phyloP scores from a whole-genome alignment of 768 basidiomycete species.

The Amanita jacksonii region DNA sequence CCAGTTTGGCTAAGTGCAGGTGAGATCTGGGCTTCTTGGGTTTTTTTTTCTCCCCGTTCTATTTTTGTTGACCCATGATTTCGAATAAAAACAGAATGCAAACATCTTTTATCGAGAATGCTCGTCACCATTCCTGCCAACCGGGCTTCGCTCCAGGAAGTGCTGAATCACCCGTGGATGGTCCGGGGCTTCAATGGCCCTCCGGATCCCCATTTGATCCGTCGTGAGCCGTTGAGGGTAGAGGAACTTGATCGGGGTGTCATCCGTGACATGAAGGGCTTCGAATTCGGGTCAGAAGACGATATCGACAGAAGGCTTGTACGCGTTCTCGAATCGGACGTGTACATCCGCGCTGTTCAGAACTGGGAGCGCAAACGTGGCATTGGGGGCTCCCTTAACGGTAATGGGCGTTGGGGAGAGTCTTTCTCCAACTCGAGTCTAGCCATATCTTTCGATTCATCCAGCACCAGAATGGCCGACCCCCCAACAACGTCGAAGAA shows the following conservation, averaged over 20 bases:
- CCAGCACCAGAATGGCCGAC: constrained; percentile 30
- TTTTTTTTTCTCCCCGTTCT: background rate
- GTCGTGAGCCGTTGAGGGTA: constrained; percentile 79
- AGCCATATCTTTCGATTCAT: constrained; percentile 53
- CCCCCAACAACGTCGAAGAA: constrained; percentile 45
- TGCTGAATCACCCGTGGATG: constrained; percentile 89
- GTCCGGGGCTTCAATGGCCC: constrained; percentile 73
- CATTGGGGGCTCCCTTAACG: constrained; percentile 22
- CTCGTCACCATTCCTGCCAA: constrained; percentile 86
- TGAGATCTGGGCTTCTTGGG: constrained; percentile 24
- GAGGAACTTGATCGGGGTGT: constrained; percentile 86
- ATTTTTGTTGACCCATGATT: background rate
- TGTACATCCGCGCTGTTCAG: constrained; percentile 62
- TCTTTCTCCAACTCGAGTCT: constrained; percentile 62
- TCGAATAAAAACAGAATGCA: constrained; percentile 63
- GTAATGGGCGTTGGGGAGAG: constrained; percentile 37
- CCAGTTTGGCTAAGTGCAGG: constrained; percentile 94
- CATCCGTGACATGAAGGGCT: constrained; percentile 87
- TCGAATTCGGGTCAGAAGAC: constrained; percentile 88
- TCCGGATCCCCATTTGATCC: constrained; percentile 77
- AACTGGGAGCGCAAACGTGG: constrained; percentile 69
- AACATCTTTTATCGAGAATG: constrained; percentile 88
- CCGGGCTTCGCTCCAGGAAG: constrained; percentile 78
- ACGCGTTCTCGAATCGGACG: constrained; percentile 67
- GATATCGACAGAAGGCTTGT: constrained; percentile 73